These are phyloP conservation scores for Pelargonium myrrhifolium DNA, from an alignment of 441 rosid genomes.

Conservation along the genomic window DNA sequence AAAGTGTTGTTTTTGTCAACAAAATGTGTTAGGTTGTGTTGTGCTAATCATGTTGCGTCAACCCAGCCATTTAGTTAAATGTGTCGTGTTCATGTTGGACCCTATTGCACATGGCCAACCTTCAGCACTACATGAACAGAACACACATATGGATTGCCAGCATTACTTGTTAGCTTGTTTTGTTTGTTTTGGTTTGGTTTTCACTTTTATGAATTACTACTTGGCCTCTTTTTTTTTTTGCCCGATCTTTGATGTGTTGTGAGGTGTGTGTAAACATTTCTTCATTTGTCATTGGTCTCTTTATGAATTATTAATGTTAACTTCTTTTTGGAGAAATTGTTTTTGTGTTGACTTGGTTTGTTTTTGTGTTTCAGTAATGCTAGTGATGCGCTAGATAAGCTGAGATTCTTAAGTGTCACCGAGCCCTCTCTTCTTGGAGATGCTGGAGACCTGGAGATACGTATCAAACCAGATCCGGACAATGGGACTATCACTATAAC, in stretches of 20 bases:
- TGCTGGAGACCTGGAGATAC: slow-evolving; percentile 81
- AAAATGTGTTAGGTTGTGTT: too few relatives aligned
- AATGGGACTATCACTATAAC: slow-evolving; percentile 77
- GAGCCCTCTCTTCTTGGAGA: slow-evolving; percentile 88
- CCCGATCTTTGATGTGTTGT: background rate
- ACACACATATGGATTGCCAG: too few relatives aligned
- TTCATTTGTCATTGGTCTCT: background rate
- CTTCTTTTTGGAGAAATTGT: background rate
- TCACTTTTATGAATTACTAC: too few relatives aligned
- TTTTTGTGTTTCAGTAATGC: slow-evolving; percentile 59
- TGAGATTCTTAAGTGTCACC: slow-evolving; percentile 89
- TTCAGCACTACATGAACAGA: too few relatives aligned
- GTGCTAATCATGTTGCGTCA: too few relatives aligned
- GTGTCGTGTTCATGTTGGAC: too few relatives aligned
- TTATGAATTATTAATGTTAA: background rate
- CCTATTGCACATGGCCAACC: too few relatives aligned
- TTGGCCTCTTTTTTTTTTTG: background rate
- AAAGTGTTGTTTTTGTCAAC: too few relatives aligned
- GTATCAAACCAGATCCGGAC: slow-evolving; percentile 80
- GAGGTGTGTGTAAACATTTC: too few relatives aligned
- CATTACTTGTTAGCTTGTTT: background rate
- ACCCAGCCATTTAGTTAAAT: too few relatives aligned
- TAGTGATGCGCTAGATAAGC: slow-evolving; percentile 95
- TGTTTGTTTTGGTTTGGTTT: background rate
- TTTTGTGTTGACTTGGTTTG: background rate